These are phyloP conservation scores for Marsdenia floribunda DNA, from an alignment of 257 asterid species.

Conservation along the genomic window DNA sequence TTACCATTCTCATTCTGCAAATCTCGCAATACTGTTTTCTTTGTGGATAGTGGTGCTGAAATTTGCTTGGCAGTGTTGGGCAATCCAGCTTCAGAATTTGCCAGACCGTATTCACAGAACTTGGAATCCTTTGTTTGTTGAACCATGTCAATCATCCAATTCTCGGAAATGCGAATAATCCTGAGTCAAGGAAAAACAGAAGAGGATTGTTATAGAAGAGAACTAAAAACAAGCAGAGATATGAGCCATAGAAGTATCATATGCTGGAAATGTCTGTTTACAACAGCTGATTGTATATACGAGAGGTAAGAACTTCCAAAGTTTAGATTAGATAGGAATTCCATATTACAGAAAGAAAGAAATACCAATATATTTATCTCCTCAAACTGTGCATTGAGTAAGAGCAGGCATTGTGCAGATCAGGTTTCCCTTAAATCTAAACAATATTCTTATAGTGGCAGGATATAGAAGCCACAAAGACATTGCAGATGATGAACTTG, in stretches of 20 bases:
- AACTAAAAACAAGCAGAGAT: neutral
- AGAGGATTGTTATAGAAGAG: neutral
- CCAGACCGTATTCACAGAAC: slow-evolving; percentile 31
- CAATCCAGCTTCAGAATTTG: slow-evolving; percentile 35
- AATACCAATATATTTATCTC: neutral
- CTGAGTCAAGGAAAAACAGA: neutral
- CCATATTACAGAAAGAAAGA: neutral
- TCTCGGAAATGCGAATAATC: neutral
- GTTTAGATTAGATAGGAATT: neutral
- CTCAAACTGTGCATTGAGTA: neutral
- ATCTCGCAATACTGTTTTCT: slow-evolving; percentile 23
- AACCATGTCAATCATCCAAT: slow-evolving; percentile 26
- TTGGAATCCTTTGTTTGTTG: slow-evolving; percentile 46
- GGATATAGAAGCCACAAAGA: neutral
- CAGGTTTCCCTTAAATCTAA: neutral
- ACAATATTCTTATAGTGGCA: neutral
- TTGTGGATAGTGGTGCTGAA: slow-evolving; percentile 26
- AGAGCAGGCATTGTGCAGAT: neutral
- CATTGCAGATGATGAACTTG: neutral
- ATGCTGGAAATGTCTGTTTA: neutral
- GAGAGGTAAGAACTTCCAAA: neutral
- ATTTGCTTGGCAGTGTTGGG: slow-evolving; percentile 34
- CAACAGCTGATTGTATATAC: neutral
- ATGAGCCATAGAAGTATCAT: neutral
- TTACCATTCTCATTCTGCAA: slow-evolving; percentile 26